These are phyloP conservation scores for Pythium grandisporangium DNA, from an alignment of 352 stramenopile species.

Conservation along the genomic window DNA sequence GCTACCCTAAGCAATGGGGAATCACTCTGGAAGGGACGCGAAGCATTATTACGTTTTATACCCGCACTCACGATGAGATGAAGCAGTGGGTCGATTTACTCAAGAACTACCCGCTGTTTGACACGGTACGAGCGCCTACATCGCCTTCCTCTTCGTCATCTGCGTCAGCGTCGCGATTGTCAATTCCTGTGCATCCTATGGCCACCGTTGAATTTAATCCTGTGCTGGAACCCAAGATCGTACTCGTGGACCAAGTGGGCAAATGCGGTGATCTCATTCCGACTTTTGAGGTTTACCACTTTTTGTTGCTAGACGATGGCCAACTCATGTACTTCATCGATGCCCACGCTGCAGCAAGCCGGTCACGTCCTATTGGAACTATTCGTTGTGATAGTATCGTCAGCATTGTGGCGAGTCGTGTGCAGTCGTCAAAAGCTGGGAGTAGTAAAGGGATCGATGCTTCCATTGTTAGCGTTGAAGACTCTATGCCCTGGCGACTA, in stretches of 20 bases:
- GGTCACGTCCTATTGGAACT: slow-evolving; percentile 60
- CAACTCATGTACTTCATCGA: slow-evolving; percentile 78
- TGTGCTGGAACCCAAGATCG: slow-evolving; percentile 51
- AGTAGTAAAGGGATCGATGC: neutral
- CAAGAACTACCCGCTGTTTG: slow-evolving; percentile 83
- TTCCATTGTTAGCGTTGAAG: slow-evolving; percentile 19
- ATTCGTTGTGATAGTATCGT: slow-evolving; percentile 78
- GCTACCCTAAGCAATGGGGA: slow-evolving; percentile 80
- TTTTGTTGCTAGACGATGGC: slow-evolving; percentile 70
- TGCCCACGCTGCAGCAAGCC: slow-evolving; percentile 35
- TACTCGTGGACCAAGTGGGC: slow-evolving; percentile 58
- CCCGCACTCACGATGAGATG: slow-evolving; percentile 67
- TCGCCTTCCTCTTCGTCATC: slow-evolving; percentile 2
- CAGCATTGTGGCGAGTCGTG: slow-evolving; percentile 52
- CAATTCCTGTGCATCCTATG: slow-evolving; percentile 75
- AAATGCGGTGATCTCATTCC: slow-evolving; percentile 72
- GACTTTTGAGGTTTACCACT: slow-evolving; percentile 55
- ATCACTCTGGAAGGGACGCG: slow-evolving; percentile 73
- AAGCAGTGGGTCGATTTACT: slow-evolving; percentile 79
- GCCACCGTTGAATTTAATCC: slow-evolving; percentile 69
- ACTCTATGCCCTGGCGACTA: slow-evolving; percentile 68
- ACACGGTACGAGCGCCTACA: no score
- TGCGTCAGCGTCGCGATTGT: slow-evolving; percentile 33
- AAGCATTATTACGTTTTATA: slow-evolving; percentile 85
- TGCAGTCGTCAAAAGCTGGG: neutral